A percentile compares a stretch with the other conserved stretches of the same genome.
Conservation (phyloP, 768 basidiomycete genomes). For the Boletus eberwhitei region DNA sequence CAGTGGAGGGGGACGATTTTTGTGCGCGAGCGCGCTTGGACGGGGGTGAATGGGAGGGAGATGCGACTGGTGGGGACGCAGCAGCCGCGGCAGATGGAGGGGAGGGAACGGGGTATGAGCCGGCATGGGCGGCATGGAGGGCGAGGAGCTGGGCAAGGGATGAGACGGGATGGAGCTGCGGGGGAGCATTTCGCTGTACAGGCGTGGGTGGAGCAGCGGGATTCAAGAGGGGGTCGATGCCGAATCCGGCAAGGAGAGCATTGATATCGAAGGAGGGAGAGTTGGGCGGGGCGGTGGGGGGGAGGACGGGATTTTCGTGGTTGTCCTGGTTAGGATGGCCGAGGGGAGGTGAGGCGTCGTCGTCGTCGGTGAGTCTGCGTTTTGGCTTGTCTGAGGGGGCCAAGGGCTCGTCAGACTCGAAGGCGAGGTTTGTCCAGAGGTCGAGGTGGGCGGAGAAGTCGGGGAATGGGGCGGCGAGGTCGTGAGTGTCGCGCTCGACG, state of each 20-base stretch:
- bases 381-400: slow-evolving; percentile 32
- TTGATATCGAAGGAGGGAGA: slow-evolving; percentile 44
- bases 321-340: slow-evolving; percentile 43
- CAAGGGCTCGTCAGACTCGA: slow-evolving; percentile 73
- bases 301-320: slow-evolving; percentile 56
- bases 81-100: slow-evolving; percentile 15
- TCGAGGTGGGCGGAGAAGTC: slow-evolving; percentile 77
- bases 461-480: slow-evolving; percentile 62
- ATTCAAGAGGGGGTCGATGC: slow-evolving; percentile 42
- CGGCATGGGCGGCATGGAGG: slow-evolving; percentile 43
- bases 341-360: slow-evolving; percentile 10
- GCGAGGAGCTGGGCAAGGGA: slow-evolving; percentile 73
- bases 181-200: slow-evolving; percentile 27
- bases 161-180: slow-evolving; percentile 33
- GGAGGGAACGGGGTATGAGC: slow-evolving; percentile 18
- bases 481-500: slow-evolving; percentile 40
- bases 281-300: slow-evolving; percentile 38
- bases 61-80: slow-evolving; percentile 12
- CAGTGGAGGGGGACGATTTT: slow-evolving; percentile 41
- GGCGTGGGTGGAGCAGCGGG: slow-evolving; percentile 25
- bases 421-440: slow-evolving; percentile 80
- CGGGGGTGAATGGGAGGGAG: slow-evolving; percentile 19
- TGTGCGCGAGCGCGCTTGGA: slow-evolving; percentile 57
- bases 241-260: slow-evolving; percentile 35
- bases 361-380: slow-evolving; percentile 37